phyloP scores from a whole-genome alignment of 148 eudicot genomes.

The Limonium bicolor region DNA sequence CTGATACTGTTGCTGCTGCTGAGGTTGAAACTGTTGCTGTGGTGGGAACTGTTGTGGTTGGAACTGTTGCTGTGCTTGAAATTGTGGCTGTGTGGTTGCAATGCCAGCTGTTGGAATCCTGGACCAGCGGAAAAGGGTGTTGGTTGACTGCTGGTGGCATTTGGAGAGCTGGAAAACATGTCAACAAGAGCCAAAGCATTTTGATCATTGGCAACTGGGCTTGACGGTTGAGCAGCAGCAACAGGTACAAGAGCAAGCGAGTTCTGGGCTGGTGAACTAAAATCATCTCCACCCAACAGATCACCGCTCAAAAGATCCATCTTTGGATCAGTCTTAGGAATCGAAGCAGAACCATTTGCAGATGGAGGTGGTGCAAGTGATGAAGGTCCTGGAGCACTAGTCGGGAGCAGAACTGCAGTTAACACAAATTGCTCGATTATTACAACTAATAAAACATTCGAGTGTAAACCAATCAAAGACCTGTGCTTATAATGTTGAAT shows the following conservation, averaged over 20 bases:
- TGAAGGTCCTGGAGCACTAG: slow-evolving; percentile 16
- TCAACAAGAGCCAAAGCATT: slow-evolving; percentile 86
- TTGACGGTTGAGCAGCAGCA: slow-evolving; percentile 48
- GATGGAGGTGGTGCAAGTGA: slow-evolving; percentile 33
- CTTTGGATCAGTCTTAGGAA: slow-evolving; percentile 30
- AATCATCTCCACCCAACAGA: slow-evolving; percentile 49
- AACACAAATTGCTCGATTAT: too few relatives aligned
- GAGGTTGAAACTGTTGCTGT: too few relatives aligned
- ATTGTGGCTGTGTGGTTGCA: slow-evolving; percentile 25
- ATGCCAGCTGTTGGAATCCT: slow-evolving; percentile 50
- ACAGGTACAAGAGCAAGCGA: slow-evolving; percentile 74
- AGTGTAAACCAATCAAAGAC: neutral
- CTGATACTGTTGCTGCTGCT: too few relatives aligned
- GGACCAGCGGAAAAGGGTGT: slow-evolving; percentile 24
- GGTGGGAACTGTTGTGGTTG: slow-evolving; percentile 31
- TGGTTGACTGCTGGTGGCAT: slow-evolving; percentile 18
- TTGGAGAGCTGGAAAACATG: slow-evolving; percentile 75
- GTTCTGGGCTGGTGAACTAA: slow-evolving; percentile 43
- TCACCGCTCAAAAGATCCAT: slow-evolving; percentile 80
- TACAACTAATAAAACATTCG: neutral
- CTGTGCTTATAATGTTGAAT: neutral
- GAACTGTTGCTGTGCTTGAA: slow-evolving; percentile 53
- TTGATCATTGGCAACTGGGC: slow-evolving; percentile 47
- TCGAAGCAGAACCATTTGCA: slow-evolving; percentile 31
- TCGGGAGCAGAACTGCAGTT: too few relatives aligned